phyloP scores from a whole-genome alignment of 2,329 filamentous ascomycete genomes.

The Sarocladium strictum region DNA sequence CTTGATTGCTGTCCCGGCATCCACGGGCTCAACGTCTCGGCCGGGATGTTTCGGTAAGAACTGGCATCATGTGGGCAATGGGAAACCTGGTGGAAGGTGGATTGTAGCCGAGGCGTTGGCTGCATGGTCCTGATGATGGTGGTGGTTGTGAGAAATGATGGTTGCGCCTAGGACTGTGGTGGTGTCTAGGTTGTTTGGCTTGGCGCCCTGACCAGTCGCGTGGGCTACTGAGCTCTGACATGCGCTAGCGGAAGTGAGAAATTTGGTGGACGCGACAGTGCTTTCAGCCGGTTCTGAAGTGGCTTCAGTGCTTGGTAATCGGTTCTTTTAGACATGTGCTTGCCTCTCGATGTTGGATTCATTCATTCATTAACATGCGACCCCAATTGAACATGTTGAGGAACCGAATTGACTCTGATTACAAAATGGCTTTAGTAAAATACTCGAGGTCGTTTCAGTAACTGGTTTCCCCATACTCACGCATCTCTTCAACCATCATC shows the following conservation, averaged over 20 bases:
- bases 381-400: background rate
- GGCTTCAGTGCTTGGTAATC: conserved; percentile 3
- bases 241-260: conserved; percentile 1
- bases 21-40: background rate
- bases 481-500: background rate
- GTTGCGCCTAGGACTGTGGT: conserved; percentile 3
- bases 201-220: conserved; percentile 1
- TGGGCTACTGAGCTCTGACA: conserved; percentile 2
- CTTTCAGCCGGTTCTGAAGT: background rate
- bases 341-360: too few species aligned
- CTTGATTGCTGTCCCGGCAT: background rate
- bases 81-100: background rate
- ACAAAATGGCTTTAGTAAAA: too few species aligned
- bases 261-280: background rate
- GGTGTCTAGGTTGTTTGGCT: conserved; percentile 1
- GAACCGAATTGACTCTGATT: background rate
- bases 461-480: background rate
- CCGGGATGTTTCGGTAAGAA: background rate
- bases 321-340: too few species aligned
- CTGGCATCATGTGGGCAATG: background rate
- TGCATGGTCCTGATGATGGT: background rate
- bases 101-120: conserved; percentile 1
- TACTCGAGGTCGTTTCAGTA: too few species aligned
- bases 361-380: background rate
- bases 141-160: background rate